Evolutionary conservation across 2,329 filamentous ascomycete genomes (phyloP).

Genomic region (Botrytis elliptica): DNA sequence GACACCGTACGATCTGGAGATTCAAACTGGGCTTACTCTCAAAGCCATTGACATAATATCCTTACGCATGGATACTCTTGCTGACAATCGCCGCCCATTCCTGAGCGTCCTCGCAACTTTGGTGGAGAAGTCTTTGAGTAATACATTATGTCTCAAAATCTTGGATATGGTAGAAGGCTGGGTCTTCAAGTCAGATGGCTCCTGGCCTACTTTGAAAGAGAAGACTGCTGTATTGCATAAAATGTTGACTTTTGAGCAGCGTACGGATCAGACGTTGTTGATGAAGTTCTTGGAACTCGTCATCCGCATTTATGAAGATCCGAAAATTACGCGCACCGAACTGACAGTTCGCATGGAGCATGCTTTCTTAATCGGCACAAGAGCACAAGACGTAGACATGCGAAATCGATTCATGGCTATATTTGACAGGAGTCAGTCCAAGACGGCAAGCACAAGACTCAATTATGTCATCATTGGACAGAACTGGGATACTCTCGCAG

Average conservation of each 20-base stretch:
- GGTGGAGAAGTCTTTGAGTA: slow-evolving; percentile 91
- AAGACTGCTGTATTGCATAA: slow-evolving; percentile 99
- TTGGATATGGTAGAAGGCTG: slow-evolving; percentile 90
- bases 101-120: slow-evolving; percentile 91
- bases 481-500: slow-evolving; percentile 93
- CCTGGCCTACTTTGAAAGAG: slow-evolving; percentile 95
- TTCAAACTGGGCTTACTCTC: slow-evolving; percentile 88
- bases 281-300: slow-evolving; percentile 94
- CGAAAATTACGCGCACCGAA: slow-evolving; percentile 91
- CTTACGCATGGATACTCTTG: slow-evolving; percentile 85
- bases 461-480: slow-evolving; percentile 87
- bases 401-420: slow-evolving; percentile 95
- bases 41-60: slow-evolving; percentile 94
- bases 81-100: slow-evolving; percentile 88
- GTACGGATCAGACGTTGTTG: slow-evolving; percentile 78
- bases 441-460: slow-evolving; percentile 82
- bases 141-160: slow-evolving; percentile 85
- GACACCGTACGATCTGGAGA: slow-evolving; percentile 75
- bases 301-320: slow-evolving; percentile 96
- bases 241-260: slow-evolving; percentile 93
- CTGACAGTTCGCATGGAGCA: slow-evolving; percentile 97
- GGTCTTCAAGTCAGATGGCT: slow-evolving; percentile 94
- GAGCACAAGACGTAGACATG: slow-evolving; percentile 94
- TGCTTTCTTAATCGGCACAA: slow-evolving; percentile 92
- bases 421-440: slow-evolving; percentile 92